A percentile compares a stretch with the other conserved stretches of the same genome.
Conservation (phyloP, 306 rosid genomes). For the Heteromeles arbutifolia region DNA sequence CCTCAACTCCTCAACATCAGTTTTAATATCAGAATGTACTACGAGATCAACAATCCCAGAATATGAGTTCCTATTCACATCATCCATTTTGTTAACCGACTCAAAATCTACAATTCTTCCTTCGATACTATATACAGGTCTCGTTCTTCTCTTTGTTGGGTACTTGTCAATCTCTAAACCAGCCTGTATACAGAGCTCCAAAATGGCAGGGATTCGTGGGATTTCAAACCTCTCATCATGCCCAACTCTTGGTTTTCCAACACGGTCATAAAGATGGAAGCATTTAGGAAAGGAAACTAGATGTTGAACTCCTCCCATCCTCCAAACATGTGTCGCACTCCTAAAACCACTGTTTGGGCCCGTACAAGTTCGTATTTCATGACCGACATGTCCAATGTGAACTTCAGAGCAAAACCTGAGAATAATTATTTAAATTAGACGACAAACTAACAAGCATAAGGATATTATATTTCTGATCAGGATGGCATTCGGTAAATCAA, state of each 20-base stretch:
- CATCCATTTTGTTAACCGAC: conserved; percentile 24
- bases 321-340: conserved; percentile 65
- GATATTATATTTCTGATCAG: background rate
- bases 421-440: background rate
- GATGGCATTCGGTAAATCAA: background rate
- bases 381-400: conserved; percentile 68
- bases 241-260: conserved; percentile 72
- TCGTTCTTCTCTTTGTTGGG: conserved; percentile 73
- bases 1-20: conserved; percentile 15
- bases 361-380: conserved; percentile 69
- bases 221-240: conserved; percentile 53
- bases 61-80: conserved; percentile 9
- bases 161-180: conserved; percentile 55
- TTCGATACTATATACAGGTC: conserved; percentile 69
- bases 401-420: conserved; percentile 49
- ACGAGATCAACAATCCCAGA: conserved; percentile 3
- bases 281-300: conserved; percentile 59
- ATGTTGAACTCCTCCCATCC: conserved; percentile 55
- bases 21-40: conserved; percentile 14
- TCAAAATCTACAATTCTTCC: conserved; percentile 93
- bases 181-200: conserved; percentile 84
- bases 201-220: conserved; percentile 65
- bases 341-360: conserved; percentile 58
- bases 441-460: background rate
- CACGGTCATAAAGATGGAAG: conserved; percentile 80